phyloP scores from a whole-genome alignment of 371 early-diverging fungal genomes.

The Coemansia sp. region DNA sequence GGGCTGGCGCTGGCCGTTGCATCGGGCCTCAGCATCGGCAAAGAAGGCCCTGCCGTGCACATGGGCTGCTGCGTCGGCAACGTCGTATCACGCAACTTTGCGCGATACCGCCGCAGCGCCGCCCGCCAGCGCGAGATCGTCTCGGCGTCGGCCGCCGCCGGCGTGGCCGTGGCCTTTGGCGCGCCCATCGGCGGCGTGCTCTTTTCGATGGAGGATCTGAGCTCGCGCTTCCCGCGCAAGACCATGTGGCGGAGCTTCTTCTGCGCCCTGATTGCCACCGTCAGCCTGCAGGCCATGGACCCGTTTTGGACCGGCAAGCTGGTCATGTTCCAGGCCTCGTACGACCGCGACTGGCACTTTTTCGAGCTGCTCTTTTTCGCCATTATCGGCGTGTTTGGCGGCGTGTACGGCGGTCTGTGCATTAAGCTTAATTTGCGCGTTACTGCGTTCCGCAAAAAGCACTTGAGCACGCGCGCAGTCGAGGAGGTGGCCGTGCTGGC shows the following conservation, averaged over 20 bases:
- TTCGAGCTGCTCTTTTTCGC: conserved; percentile 86
- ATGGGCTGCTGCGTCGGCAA: conserved; percentile 91
- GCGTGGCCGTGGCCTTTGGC: conserved; percentile 94
- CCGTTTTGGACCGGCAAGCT: conserved; percentile 94
- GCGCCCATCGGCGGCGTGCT: conserved; percentile 96
- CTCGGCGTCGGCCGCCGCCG: conserved; percentile 93
- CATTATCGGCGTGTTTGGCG: conserved; percentile 83
- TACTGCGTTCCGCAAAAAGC: conserved; percentile 46
- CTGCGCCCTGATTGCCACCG: conserved; percentile 89
- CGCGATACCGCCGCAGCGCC: conserved; percentile 64
- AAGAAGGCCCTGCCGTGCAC: conserved; percentile 95
- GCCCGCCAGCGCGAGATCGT: conserved; percentile 88
- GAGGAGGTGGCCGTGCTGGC: conserved; percentile 57
- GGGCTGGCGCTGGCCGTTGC: conserved; percentile 77
- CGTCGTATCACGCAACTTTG: conserved; percentile 76
- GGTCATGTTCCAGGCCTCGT: conserved; percentile 92
- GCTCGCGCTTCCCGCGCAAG: conserved; percentile 88
- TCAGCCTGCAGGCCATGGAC: conserved; percentile 87
- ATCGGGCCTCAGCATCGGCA: conserved; percentile 88
- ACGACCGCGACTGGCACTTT: conserved; percentile 85
- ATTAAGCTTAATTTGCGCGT: conserved; percentile 37
- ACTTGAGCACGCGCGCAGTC: conserved; percentile 60
- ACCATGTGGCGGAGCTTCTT: conserved; percentile 97
- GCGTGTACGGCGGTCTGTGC: conserved; percentile 42
- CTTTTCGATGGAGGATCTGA: conserved; percentile 94